These are phyloP conservation scores for Scopulariopsis brevicaulis DNA, from an alignment of 2,329 filamentous ascomycete species.

Conservation along the genomic window DNA sequence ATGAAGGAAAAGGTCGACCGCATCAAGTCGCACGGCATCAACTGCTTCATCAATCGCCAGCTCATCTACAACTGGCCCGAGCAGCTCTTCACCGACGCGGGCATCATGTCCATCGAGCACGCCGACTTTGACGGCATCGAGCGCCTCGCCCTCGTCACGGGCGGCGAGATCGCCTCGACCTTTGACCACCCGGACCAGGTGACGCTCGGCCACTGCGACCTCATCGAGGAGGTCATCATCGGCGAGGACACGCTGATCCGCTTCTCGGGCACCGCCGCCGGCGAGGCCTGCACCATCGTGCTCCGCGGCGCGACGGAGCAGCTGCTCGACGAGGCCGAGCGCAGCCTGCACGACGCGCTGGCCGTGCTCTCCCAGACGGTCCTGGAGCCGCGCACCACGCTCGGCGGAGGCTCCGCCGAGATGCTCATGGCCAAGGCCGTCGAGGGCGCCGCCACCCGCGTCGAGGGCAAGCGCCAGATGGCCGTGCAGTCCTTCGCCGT, in stretches of 20 bases:
- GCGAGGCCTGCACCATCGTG: conserved; percentile 92
- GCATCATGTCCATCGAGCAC: conserved; percentile 97
- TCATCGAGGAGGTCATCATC: conserved; percentile 97
- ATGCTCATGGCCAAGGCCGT: conserved; percentile 99
- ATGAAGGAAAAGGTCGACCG: conserved; percentile 99
- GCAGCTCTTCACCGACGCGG: conserved; percentile 94
- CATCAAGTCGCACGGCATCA: conserved; percentile 98
- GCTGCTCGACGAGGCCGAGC: conserved; percentile 91
- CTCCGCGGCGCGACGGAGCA: conserved; percentile 94
- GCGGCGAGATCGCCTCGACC: conserved; percentile 92
- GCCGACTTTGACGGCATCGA: conserved; percentile 98
- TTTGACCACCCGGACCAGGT: conserved; percentile 98
- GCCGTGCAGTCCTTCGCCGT: conserved; percentile 84
- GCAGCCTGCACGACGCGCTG: conserved; percentile 89
- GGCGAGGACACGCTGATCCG: conserved; percentile 96
- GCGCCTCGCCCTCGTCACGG: conserved; percentile 85
- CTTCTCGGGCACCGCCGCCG: conserved; percentile 91
- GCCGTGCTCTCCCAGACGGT: conserved; percentile 96
- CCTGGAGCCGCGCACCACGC: conserved; percentile 83
- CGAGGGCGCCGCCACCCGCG: conserved; percentile 82
- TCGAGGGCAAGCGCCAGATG: conserved; percentile 92
- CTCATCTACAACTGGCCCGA: conserved; percentile 99
- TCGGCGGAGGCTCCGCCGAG: conserved; percentile 93
- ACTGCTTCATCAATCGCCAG: conserved; percentile 99
- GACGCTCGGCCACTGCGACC: conserved; percentile 86